These are phyloP conservation scores for Lycium barbarum DNA, from an alignment of 257 asterid species.

Conservation along the genomic window DNA sequence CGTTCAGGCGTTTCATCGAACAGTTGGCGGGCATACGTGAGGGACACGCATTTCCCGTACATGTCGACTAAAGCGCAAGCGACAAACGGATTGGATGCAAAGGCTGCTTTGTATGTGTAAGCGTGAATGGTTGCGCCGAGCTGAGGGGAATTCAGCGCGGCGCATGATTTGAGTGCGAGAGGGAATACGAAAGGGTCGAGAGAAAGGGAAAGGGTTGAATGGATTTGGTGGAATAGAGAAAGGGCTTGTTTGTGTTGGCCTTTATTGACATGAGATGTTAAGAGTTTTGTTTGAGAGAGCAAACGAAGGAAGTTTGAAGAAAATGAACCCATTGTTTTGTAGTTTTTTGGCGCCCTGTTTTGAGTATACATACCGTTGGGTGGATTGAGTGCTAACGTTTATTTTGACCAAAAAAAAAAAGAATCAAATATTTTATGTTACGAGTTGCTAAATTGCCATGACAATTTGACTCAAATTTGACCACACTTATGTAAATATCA, in stretches of 20 bases:
- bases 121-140: conserved; percentile 51
- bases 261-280: conserved; percentile 50
- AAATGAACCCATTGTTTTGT: conserved; percentile 33
- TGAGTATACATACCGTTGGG: not conserved
- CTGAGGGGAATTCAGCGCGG: conserved; percentile 39
- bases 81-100: conserved; percentile 49
- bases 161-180: conserved; percentile 54
- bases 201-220: conserved; percentile 42
- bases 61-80: conserved; percentile 50
- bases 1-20: conserved; percentile 50
- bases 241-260: conserved; percentile 53
- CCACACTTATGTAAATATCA: too few species aligned
- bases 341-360: not conserved
- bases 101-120: conserved; percentile 37
- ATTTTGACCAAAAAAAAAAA: too few species aligned
- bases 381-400: too few species aligned
- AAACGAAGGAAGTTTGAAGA: conserved; percentile 49
- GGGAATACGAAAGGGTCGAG: conserved; percentile 58
- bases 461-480: too few species aligned
- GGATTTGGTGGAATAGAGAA: conserved; percentile 45
- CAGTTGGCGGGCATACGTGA: conserved; percentile 45
- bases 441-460: too few species aligned
- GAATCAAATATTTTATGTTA: too few species aligned
- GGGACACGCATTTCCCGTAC: conserved; percentile 53
- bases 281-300: conserved; percentile 48